These are phyloP conservation scores for Reutealis trisperma DNA, from an alignment of 345 rosid genomes.

Conservation along the genomic window DNA sequence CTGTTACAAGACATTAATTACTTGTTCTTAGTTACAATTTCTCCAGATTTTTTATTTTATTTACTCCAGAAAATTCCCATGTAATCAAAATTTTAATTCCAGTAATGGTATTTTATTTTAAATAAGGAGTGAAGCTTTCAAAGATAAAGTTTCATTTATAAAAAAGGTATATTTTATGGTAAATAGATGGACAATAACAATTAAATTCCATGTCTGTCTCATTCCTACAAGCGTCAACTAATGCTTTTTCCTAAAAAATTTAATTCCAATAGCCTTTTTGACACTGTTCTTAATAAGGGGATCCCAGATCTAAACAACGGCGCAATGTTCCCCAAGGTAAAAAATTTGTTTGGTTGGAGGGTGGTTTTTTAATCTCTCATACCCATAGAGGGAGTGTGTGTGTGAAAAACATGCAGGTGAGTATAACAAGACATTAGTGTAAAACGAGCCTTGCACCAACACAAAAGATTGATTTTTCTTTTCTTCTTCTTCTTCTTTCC, in stretches of 20 bases:
- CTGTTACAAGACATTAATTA: constrained; percentile 85
- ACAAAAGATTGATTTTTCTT: no score
- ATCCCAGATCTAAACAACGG: neutral
- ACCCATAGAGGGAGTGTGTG: neutral
- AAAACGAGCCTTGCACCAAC: neutral
- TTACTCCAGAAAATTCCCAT: constrained; percentile 8
- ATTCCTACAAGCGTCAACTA: neutral
- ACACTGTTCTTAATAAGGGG: no score
- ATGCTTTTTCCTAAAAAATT: neutral
- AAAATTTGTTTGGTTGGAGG: no score
- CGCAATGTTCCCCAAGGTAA: neutral
- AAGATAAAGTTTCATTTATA: neutral
- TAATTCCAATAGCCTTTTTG: neutral
- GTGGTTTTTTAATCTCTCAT: neutral
- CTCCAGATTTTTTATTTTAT: constrained; percentile 23
- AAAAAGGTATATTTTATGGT: neutral
- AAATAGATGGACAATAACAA: neutral
- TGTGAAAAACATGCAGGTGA: neutral
- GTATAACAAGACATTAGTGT: neutral
- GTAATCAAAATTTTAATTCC: constrained; percentile 10
- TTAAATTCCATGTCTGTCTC: neutral
- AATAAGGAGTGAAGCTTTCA: neutral
- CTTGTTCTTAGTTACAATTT: constrained; percentile 44
- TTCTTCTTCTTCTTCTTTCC: no score
- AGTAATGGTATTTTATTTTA: neutral